Evolutionary conservation across 225 moss, liverwort and hornwort genomes (phyloP).

Genomic region (Asterella californica): DNA sequence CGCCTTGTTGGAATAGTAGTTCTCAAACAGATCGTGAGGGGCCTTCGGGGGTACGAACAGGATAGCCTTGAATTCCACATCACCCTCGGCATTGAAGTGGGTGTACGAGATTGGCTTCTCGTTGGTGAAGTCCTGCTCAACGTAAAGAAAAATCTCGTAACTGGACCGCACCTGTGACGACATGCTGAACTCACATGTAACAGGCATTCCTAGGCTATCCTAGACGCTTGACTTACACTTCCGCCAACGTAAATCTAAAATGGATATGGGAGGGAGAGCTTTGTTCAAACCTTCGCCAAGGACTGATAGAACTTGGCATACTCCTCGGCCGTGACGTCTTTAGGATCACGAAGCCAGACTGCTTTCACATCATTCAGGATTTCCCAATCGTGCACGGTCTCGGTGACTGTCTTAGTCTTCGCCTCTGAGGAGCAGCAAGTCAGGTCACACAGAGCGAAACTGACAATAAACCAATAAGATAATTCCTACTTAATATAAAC

Average conservation of each 20-base stretch:
- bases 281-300: conserved; percentile 63
- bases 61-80: conserved; percentile 83
- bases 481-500: not conserved
- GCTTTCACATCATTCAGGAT: conserved; percentile 86
- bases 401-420: conserved; percentile 78
- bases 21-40: conserved; percentile 69
- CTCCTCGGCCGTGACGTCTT: conserved; percentile 83
- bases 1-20: conserved; percentile 65
- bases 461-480: no score
- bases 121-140: conserved; percentile 57
- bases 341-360: conserved; percentile 85
- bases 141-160: not conserved
- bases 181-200: no score
- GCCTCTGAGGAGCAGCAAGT: conserved; percentile 43
- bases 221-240: no score
- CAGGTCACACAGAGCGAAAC: not conserved
- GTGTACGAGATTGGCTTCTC: conserved; percentile 74
- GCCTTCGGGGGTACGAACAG: conserved; percentile 70
- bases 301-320: conserved; percentile 88
- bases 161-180: no score
- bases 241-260: no score
- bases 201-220: no score
- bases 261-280: no score
- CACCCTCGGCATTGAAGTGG: conserved; percentile 90
- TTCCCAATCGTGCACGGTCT: conserved; percentile 88